Evolutionary conservation across 2,329 filamentous ascomycete species (phyloP).

Genomic region (Colletotrichum tropicale): DNA sequence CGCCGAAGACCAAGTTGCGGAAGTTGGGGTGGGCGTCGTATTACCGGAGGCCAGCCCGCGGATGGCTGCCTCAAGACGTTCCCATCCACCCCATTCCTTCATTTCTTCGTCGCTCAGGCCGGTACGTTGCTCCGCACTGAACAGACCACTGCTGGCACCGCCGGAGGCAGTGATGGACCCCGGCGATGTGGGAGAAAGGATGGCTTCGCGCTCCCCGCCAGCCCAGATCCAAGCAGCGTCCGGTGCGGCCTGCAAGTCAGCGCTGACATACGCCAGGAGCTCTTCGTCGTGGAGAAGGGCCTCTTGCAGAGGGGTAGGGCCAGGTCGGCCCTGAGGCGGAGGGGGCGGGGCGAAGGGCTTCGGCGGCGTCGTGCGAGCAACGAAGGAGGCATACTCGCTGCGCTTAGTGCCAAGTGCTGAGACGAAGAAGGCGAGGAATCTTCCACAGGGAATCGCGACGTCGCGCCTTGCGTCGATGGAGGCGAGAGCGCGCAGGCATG

Average conservation of each 20-base stretch:
- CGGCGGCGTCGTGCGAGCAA: conserved; percentile 36
- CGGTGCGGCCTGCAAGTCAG: conserved; percentile 81
- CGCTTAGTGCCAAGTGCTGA: conserved; percentile 65
- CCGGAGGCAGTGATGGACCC: conserved; percentile 18
- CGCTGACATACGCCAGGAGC: conserved; percentile 83
- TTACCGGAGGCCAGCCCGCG: conserved; percentile 30
- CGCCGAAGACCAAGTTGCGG: conserved; percentile 34
- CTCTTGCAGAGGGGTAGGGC: conserved; percentile 35
- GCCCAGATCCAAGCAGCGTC: conserved; percentile 87
- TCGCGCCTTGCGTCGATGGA: conserved; percentile 74
- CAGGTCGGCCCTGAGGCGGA: conserved; percentile 24
- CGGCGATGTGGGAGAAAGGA: conserved; percentile 18
- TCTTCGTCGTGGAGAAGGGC: conserved; percentile 74
- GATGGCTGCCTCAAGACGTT: conserved; percentile 63
- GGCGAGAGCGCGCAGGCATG: conserved; percentile 74
- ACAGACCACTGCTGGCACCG: conserved; percentile 40
- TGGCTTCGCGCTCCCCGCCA: conserved; percentile 57
- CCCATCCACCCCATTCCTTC: conserved; percentile 82
- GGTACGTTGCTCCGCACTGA: conserved; percentile 52
- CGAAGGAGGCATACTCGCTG: conserved; percentile 45
- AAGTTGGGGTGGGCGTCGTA: conserved; percentile 33
- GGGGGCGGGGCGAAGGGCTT: conserved; percentile 30
- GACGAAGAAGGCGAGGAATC: conserved; percentile 83
- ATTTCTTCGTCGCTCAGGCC: conserved; percentile 61
- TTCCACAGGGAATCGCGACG: conserved; percentile 79